These are phyloP conservation scores for Stagonosporopsis cucurbitacearum DNA, from an alignment of 2,329 filamentous ascomycete species.

Conservation along the genomic window DNA sequence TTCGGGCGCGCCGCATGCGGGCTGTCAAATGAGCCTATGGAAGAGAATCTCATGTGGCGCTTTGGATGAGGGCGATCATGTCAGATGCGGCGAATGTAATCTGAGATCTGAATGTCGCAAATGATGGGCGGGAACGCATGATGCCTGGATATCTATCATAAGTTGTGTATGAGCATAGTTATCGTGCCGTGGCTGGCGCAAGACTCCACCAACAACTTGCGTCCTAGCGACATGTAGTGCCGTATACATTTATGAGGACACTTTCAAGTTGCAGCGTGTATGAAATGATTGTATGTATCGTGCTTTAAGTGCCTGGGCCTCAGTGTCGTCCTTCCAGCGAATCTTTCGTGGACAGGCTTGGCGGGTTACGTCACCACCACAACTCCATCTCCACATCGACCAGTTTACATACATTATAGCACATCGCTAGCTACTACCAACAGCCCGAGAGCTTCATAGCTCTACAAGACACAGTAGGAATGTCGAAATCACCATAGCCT, in stretches of 20 bases:
- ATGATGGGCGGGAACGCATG: slow-evolving; percentile 13
- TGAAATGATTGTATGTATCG: not conserved
- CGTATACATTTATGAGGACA: not conserved
- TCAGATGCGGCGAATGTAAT: not conserved
- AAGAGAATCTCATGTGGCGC: not conserved
- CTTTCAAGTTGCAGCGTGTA: not conserved
- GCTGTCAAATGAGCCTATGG: not conserved
- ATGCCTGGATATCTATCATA: slow-evolving; percentile 3
- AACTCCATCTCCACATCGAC: not conserved
- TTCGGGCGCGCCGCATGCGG: not conserved
- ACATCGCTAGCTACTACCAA: no score
- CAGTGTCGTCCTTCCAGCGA: not conserved
- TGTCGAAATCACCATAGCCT: not conserved
- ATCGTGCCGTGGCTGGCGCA: not conserved
- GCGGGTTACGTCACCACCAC: not conserved
- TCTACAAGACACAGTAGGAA: not conserved
- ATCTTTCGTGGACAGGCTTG: not conserved
- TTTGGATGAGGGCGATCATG: not conserved
- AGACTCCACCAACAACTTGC: not conserved
- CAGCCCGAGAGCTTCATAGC: not conserved
- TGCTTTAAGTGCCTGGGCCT: not conserved
- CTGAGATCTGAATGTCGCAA: slow-evolving; percentile 13
- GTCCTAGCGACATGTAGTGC: not conserved
- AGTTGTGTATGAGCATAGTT: not conserved
- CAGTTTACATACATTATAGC: no score